Evolutionary conservation across 805 yeast genomes (phyloP).

Genomic region (Yarrowia sp.): DNA sequence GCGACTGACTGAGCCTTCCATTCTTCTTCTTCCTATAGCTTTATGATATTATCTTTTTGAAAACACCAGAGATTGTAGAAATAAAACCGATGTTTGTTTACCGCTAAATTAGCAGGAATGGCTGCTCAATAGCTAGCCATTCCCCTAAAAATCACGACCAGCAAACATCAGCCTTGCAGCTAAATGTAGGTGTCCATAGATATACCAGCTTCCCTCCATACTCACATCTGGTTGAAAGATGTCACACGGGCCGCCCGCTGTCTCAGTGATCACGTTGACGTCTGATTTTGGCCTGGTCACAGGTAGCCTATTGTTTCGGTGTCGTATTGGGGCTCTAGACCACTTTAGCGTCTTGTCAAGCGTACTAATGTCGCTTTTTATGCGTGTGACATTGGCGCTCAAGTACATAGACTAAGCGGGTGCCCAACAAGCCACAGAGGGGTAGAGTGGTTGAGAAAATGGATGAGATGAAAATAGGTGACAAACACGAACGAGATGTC

Average conservation of each 20-base stretch:
- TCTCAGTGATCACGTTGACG: not conserved
- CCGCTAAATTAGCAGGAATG: slow-evolving; percentile 1
- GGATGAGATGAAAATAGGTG: too few relatives aligned
- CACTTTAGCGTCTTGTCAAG: not conserved
- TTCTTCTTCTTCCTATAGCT: slow-evolving; percentile 13
- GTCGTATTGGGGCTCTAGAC: not conserved
- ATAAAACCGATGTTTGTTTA: slow-evolving; percentile 6
- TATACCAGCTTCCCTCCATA: not conserved
- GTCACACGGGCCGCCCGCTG: not conserved
- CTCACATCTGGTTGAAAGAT: not conserved
- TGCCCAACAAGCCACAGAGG: not conserved
- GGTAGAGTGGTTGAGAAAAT: too few relatives aligned
- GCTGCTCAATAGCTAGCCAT: not conserved
- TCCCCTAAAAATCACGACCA: not conserved
- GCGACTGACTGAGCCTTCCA: slow-evolving; percentile 29
- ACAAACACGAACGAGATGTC: too few relatives aligned
- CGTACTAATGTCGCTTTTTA: not conserved
- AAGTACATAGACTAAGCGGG: not conserved
- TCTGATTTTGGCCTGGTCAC: not conserved
- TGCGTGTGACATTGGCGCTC: not conserved
- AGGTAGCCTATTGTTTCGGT: not conserved
- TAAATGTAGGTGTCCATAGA: too few relatives aligned
- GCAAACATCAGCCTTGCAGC: not conserved
- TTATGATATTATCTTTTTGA: slow-evolving; percentile 6
- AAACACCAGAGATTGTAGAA: not conserved